Evolutionary conservation across 78 protist species (phyloP), one percentile per base, ranked within the genome.

Genomic region (Dictyostelium firmibasis): DNA sequence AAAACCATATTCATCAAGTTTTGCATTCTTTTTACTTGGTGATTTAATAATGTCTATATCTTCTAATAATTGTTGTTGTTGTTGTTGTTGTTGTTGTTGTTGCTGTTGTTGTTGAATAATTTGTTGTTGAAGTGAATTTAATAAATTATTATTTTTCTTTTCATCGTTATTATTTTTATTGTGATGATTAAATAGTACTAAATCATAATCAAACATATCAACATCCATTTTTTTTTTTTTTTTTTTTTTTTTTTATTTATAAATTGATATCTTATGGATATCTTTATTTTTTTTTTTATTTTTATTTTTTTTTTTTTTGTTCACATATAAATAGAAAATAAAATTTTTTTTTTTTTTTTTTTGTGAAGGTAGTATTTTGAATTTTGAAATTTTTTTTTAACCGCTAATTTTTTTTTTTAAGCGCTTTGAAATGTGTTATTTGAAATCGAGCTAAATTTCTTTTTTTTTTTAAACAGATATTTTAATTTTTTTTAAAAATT

Each of bases 1-100:
- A 33, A 87, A 87, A 10, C 93, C 93, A 87, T 87, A 36, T 87
- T 38, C 35, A 78, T 87, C 93, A 3, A 87, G 72, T 62, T 35
- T 87, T 13, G 93, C 93, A 62, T n/a, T 29, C 29, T 23, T 76
- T 41, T 87, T 87, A 35, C 85, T 62, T 64, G 93, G 93, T 62
- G 93, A 87, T 87, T 76, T 53, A 43, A 78, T 76, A 9, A 69
- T 69, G 31, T 69, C 77, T 29, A 29, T 29, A 4, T 69, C 77
- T 25, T 69, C 77, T 10, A 69, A 25, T 14, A 16, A 18, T 9
- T n/a, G 5, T 60, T 16, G 27, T 60, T 60, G 31, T 60, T 60
- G 70, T 67, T 27, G 18, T 67, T 29, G n/a, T 67, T 67, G 18
- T 60, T 60, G 69, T 60, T 60, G 29, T 67, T 27, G 35, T 2